Evolutionary conservation across 2,329 filamentous ascomycete genomes (phyloP), one percentile per base, ranked within the genome.

Genomic region (Fusarium luffae): DNA sequence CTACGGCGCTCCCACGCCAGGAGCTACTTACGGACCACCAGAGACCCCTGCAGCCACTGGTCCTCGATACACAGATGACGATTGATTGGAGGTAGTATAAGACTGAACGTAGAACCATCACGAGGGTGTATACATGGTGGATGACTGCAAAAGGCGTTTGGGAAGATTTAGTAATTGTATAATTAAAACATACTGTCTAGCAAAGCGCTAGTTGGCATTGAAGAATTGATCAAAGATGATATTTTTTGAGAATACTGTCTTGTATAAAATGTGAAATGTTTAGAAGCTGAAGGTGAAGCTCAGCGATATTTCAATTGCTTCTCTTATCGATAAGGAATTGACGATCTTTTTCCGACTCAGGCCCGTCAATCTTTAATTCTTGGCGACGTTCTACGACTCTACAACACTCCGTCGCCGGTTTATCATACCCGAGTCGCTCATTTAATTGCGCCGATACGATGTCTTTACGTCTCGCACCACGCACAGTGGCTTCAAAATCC

Each of bases 1-100:
- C 64, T 89, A 88, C 63, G 82, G 85, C 30, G 89, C 89, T 23
- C 88, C 89, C 1, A 91, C 89, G n/a, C 89, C 89, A 61, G 89
- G 88, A 3, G 89, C 89, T 7, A 52, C 23, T 42, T 87, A 85
- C 59, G 82, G 74, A 28, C 83, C 84, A 28, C 83, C 87, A 3
- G 89, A 89, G 77, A 90, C 88, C 19, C 88, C 89, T 28, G 89
- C 88, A 21, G 88, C 86, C 5, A 87, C 86, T 52, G 86, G 85
- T 16, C 86, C 85, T 42, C 78, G 82, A 64, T 87, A 87, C 74
- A 83, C 83, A 16, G 85, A 87, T 66, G 85, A 87, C 66, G 85
- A 87, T 63, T 65, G 48, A 66, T 71, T 55, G 59, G 70, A 44
- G 30, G 12, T 37, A 41, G 25, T 58, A 14, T 6, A 32, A 44